Evolutionary conservation across 1,284 basidiomycete species (phyloP).

Genomic region (Mycosarcoma mackinlayi): DNA sequence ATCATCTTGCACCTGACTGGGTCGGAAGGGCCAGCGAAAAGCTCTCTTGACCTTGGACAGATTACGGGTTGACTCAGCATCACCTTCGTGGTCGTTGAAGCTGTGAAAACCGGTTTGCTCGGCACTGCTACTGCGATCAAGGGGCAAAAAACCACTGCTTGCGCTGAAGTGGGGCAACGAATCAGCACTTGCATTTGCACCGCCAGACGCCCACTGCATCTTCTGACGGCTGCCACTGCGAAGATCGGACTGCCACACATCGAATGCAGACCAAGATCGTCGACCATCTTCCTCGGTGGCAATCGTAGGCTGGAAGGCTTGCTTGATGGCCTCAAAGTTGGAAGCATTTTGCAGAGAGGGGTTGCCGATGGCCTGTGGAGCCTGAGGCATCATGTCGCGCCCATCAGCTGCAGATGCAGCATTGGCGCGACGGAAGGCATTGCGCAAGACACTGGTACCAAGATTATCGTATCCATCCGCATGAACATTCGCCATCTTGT

Average conservation of each 20-base stretch:
- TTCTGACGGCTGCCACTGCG: slow-evolving; percentile 22
- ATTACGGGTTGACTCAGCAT: slow-evolving; percentile 32
- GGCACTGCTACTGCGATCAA: slow-evolving; percentile 40
- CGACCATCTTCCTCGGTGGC: slow-evolving; percentile 55
- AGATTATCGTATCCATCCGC: slow-evolving; percentile 29
- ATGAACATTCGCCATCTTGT: slow-evolving; percentile 21
- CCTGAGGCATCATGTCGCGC: slow-evolving; percentile 14
- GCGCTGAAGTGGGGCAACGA: slow-evolving; percentile 40
- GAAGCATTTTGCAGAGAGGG: slow-evolving; percentile 42
- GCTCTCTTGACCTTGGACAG: slow-evolving; percentile 48
- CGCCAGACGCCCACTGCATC: slow-evolving; percentile 29
- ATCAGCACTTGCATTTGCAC: slow-evolving; percentile 38
- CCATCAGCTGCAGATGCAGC: slow-evolving; percentile 21
- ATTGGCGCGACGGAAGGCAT: slow-evolving; percentile 37
- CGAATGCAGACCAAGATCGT: slow-evolving; percentile 59
- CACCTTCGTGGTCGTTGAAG: slow-evolving; percentile 4
- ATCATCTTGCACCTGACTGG: slow-evolving; percentile 42
- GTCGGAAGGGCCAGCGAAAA: slow-evolving; percentile 52
- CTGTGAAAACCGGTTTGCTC: slow-evolving; percentile 16
- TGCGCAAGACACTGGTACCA: slow-evolving; percentile 37
- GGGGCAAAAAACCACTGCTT: slow-evolving; percentile 33
- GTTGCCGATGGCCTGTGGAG: slow-evolving; percentile 22
- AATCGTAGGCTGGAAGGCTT: slow-evolving; percentile 53
- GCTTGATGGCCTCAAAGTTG: slow-evolving; percentile 56
- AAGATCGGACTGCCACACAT: slow-evolving; percentile 54